Conservation (phyloP, 495 filamentous ascomycete genomes). For the Penicillium macrosclerotiorum region DNA sequence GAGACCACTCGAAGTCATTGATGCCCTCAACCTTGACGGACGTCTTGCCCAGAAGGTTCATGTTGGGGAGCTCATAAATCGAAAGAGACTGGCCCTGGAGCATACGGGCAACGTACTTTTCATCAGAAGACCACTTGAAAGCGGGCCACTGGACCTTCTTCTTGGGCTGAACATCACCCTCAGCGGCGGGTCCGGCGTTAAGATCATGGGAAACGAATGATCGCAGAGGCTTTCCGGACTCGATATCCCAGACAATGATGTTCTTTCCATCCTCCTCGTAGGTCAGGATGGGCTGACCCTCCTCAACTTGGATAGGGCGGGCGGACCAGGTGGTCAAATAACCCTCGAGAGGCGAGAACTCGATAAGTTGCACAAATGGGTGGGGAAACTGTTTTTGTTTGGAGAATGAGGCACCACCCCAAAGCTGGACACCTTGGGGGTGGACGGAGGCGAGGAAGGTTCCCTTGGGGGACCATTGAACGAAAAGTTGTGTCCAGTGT, state of each 20-base stretch:
- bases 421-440: constrained; percentile 91
- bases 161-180: constrained; percentile 68
- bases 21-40: constrained; percentile 94
- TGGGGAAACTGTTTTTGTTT: constrained; percentile 90
- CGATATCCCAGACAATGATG: constrained; percentile 98
- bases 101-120: constrained; percentile 93
- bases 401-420: constrained; percentile 87
- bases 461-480: constrained; percentile 95
- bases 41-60: constrained; percentile 85
- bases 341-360: constrained; percentile 90
- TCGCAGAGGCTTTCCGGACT: constrained; percentile 81
- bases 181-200: constrained; percentile 53
- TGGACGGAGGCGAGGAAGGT: constrained; percentile 94
- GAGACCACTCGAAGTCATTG: constrained; percentile 97
- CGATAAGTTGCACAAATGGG: constrained; percentile 90
- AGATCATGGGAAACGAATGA: constrained; percentile 87
- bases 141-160: constrained; percentile 97
- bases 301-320: constrained; percentile 84
- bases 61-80: constrained; percentile 88
- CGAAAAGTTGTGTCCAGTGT: constrained; percentile 96
- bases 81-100: constrained; percentile 85
- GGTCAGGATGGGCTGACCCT: constrained; percentile 71
- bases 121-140: constrained; percentile 98
- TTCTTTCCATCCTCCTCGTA: constrained; percentile 97
- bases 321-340: constrained; percentile 97